phyloP scores from a whole-genome alignment of 2,329 filamentous ascomycete species.

The Lecanicillium sp. region DNA sequence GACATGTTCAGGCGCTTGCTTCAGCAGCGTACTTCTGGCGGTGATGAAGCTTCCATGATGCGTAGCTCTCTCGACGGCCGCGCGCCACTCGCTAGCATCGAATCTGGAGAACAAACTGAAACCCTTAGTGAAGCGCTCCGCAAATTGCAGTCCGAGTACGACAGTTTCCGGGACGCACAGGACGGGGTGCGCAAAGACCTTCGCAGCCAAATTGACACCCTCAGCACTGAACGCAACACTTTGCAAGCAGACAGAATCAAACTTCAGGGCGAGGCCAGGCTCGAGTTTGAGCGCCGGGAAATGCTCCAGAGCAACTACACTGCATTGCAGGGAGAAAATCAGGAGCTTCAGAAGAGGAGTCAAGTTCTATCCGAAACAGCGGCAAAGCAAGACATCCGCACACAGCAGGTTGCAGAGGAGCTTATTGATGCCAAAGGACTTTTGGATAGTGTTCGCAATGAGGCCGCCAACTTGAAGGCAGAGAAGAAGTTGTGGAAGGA shows the following conservation, averaged over 20 bases:
- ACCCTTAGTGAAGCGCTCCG: slow-evolving; percentile 69
- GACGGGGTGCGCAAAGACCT: slow-evolving; percentile 72
- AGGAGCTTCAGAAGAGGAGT: slow-evolving; percentile 75
- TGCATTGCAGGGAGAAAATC: slow-evolving; percentile 76
- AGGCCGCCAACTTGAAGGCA: slow-evolving; percentile 86
- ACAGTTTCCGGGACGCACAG: slow-evolving; percentile 81
- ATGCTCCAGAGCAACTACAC: slow-evolving; percentile 84
- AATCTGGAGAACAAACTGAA: slow-evolving; percentile 46
- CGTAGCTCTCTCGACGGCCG: slow-evolving; percentile 61
- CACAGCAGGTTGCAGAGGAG: slow-evolving; percentile 88
- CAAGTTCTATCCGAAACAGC: slow-evolving; percentile 71
- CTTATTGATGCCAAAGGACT: slow-evolving; percentile 77
- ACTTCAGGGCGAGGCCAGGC: slow-evolving; percentile 69
- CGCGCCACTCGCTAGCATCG: slow-evolving; percentile 49
- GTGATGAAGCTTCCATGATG: slow-evolving; percentile 60
- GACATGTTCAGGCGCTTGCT: slow-evolving; percentile 97
- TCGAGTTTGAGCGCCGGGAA: slow-evolving; percentile 76
- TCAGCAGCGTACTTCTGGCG: slow-evolving; percentile 56
- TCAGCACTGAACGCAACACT: slow-evolving; percentile 74
- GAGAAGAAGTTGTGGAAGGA: slow-evolving; percentile 93
- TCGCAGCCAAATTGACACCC: slow-evolving; percentile 73
- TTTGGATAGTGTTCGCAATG: slow-evolving; percentile 79
- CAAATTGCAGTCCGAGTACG: slow-evolving; percentile 83
- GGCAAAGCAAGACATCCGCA: slow-evolving; percentile 82
- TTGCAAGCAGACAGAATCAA: slow-evolving; percentile 77